Conservation (phyloP, 345 rosid genomes). For the Eutrema heterophyllum region DNA sequence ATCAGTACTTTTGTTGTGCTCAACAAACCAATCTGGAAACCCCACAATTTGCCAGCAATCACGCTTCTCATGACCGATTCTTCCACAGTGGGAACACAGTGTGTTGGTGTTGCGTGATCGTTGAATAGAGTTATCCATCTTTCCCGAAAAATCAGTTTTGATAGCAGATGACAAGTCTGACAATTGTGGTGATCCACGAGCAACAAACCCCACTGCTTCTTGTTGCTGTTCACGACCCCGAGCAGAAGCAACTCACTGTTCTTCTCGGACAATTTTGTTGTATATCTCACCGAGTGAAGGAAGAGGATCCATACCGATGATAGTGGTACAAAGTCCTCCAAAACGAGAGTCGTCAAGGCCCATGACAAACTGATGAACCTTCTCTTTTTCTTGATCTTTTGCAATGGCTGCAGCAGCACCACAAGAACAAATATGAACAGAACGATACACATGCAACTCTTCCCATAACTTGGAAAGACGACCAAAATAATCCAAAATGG, state of each 20-base stretch:
- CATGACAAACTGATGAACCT: neutral
- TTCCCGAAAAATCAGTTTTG: neutral
- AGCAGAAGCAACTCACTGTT: neutral
- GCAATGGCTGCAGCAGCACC: neutral
- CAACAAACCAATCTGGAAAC: neutral
- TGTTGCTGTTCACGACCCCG: neutral
- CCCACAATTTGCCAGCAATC: neutral
- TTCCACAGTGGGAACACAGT: neutral
- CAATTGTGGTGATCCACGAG: too few species aligned
- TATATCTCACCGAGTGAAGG: neutral
- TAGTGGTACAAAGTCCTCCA: neutral
- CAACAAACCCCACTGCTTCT: neutral
- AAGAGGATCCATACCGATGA: neutral
- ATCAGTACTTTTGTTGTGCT: conserved; percentile 13
- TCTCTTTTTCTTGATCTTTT: neutral
- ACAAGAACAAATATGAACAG: neutral
- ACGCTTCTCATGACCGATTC: neutral
- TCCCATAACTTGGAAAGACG: neutral
- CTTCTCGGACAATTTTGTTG: neutral
- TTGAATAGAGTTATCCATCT: conserved; percentile 13
- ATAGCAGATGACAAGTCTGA: neutral
- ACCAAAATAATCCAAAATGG: neutral
- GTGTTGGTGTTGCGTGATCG: conserved; percentile 9
- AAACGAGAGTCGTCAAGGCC: neutral
- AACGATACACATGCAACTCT: neutral